Evolutionary conservation across 2,329 filamentous ascomycete species (phyloP).

Genomic region (Fusarium denticulatum): DNA sequence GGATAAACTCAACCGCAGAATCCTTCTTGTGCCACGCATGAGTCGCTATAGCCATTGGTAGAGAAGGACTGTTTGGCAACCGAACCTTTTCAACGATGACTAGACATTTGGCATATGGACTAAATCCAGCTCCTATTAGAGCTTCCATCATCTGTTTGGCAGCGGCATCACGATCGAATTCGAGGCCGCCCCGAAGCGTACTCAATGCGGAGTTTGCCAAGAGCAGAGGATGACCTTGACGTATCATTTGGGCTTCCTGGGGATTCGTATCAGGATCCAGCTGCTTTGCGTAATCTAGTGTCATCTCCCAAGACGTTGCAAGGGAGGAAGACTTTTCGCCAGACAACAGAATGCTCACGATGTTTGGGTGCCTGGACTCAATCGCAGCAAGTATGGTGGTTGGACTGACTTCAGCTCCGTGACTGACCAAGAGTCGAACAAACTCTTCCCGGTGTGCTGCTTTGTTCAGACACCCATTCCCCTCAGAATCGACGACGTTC

Average conservation of each 20-base stretch:
- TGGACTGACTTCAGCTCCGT: conserved; percentile 19
- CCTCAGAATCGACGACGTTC: conserved; percentile 3
- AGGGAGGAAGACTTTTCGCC: neutral
- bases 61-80: neutral
- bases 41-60: neutral
- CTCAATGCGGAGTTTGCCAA: neutral
- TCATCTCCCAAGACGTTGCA: neutral
- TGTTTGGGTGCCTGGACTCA: neutral
- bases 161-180: too few relatives aligned
- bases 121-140: conserved; percentile 13
- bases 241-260: neutral
- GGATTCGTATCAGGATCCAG: neutral
- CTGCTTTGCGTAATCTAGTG: neutral
- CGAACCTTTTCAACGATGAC: neutral
- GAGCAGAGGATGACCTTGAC: conserved; percentile 1
- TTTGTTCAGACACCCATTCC: conserved; percentile 8
- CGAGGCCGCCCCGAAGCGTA: neutral
- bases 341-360: conserved; percentile 22
- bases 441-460: conserved; percentile 1
- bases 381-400: neutral
- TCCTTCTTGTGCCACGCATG: neutral
- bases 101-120: conserved; percentile 2
- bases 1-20: neutral
- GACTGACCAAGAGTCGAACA: conserved; percentile 12
- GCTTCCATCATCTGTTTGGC: neutral